phyloP scores from a whole-genome alignment of 768 basidiomycete species.

The Boletus reticulatus region DNA sequence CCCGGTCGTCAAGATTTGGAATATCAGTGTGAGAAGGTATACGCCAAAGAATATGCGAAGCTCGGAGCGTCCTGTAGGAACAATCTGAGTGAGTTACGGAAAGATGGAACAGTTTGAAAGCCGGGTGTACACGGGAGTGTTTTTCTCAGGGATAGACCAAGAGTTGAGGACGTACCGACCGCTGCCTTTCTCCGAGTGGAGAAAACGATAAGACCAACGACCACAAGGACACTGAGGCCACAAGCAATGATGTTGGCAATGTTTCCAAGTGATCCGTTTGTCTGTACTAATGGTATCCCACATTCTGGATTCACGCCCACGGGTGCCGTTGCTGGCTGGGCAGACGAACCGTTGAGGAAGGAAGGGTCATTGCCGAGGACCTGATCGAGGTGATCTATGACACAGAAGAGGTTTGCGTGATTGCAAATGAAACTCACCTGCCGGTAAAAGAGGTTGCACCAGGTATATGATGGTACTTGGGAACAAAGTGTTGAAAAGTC shows the following conservation, averaged over 20 bases:
- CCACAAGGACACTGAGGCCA: slow-evolving; percentile 64
- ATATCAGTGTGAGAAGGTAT: slow-evolving; percentile 69
- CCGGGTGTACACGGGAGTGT: not conserved
- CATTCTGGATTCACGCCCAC: slow-evolving; percentile 83
- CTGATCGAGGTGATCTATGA: slow-evolving; percentile 36
- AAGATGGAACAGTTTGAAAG: not conserved
- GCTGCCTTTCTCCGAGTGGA: slow-evolving; percentile 78
- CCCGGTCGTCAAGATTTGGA: slow-evolving; percentile 82
- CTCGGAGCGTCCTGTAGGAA: slow-evolving; percentile 58
- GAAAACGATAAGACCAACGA: slow-evolving; percentile 53
- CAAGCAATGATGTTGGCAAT: slow-evolving; percentile 85
- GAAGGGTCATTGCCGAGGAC: slow-evolving; percentile 34
- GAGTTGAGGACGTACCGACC: slow-evolving; percentile 60
- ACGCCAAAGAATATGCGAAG: slow-evolving; percentile 61
- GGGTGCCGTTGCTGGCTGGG: slow-evolving; percentile 54
- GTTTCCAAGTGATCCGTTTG: slow-evolving; percentile 67
- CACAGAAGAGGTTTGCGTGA: not conserved
- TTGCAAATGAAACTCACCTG: slow-evolving; percentile 51
- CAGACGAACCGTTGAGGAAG: slow-evolving; percentile 42
- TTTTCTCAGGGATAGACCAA: not conserved
- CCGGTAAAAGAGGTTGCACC: slow-evolving; percentile 94
- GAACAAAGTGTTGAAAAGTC: slow-evolving; percentile 70
- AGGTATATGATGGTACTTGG: slow-evolving; percentile 74
- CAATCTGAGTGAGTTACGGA: slow-evolving; percentile 2
- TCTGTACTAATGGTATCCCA: slow-evolving; percentile 64